A percentile compares a stretch with the other conserved stretches of the same genome.
phyloP scores from a whole-genome alignment of 139 green algal genomes.

The Chlamydomonas sphaeroides region DNA sequence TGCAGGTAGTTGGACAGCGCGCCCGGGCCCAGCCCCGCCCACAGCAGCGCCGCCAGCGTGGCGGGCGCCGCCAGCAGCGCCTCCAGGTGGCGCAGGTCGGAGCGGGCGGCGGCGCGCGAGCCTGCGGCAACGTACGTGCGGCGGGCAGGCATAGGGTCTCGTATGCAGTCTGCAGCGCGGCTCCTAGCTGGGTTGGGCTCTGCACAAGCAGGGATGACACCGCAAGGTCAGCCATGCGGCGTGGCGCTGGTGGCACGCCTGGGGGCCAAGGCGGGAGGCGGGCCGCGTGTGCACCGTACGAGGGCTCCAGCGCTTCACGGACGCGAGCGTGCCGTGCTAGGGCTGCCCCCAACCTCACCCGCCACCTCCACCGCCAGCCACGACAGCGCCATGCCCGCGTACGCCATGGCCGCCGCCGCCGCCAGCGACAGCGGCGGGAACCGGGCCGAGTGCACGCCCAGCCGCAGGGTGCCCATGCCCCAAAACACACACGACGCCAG shows the following conservation, averaged over 20 bases:
- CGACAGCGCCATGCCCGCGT: constrained; percentile 27
- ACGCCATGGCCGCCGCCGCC: not conserved
- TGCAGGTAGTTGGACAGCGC: constrained; percentile 39
- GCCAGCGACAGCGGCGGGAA: constrained; percentile 26
- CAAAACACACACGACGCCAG: constrained; percentile 33
- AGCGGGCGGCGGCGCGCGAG: not conserved
- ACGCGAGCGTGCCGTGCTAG: too few species aligned
- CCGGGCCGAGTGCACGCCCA: constrained; percentile 27
- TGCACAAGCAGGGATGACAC: too few species aligned
- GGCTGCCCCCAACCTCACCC: not conserved
- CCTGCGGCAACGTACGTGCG: too few species aligned
- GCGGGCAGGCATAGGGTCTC: too few species aligned
- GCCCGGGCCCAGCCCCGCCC: constrained; percentile 29
- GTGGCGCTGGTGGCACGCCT: not conserved
- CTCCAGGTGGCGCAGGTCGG: constrained; percentile 18
- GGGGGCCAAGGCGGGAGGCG: not conserved
- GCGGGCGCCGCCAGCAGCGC: constrained; percentile 4
- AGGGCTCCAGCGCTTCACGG: too few species aligned
- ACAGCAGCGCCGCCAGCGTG: constrained; percentile 16
- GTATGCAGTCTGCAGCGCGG: too few species aligned
- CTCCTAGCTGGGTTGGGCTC: too few species aligned
- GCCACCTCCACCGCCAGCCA: constrained; percentile 14
- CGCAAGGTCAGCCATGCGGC: too few species aligned
- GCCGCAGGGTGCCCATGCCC: constrained; percentile 27
- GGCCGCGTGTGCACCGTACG: too few species aligned